Conservation (phyloP, 2,329 filamentous ascomycete species). For the Massarina eburnea region DNA sequence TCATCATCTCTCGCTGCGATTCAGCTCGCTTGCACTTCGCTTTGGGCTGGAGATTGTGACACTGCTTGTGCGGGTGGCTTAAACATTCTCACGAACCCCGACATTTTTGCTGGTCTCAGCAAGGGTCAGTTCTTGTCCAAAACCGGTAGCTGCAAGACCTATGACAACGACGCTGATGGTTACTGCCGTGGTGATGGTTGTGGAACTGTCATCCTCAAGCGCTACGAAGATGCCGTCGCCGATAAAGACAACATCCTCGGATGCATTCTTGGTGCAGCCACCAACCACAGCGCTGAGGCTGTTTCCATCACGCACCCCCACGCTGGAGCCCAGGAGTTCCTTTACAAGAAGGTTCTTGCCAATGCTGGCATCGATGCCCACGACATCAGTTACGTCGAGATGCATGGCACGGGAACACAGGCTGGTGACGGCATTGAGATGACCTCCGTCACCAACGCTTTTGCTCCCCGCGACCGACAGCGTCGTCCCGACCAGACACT, state of each 20-base stretch:
- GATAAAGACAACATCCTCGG: constrained; percentile 75
- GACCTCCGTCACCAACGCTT: constrained; percentile 69
- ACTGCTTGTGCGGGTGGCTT: constrained; percentile 78
- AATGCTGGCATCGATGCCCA: constrained; percentile 73
- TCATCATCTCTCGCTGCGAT: constrained; percentile 74
- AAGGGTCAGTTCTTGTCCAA: constrained; percentile 78
- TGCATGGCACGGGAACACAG: constrained; percentile 88
- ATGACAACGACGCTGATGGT: constrained; percentile 77
- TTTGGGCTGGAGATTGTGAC: constrained; percentile 76
- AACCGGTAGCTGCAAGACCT: constrained; percentile 76
- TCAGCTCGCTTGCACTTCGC: constrained; percentile 69
- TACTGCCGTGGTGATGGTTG: constrained; percentile 81
- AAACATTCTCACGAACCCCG: constrained; percentile 77
- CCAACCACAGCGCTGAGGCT: constrained; percentile 80
- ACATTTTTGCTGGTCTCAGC: constrained; percentile 75
- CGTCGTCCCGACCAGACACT: constrained; percentile 53
- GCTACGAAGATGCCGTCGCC: constrained; percentile 73
- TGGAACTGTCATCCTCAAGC: constrained; percentile 74
- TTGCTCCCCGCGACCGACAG: constrained; percentile 57
- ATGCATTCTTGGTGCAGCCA: constrained; percentile 72
- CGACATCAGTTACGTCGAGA: constrained; percentile 81
- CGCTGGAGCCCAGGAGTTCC: constrained; percentile 70
- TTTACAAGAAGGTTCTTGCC: constrained; percentile 71
- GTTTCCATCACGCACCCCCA: constrained; percentile 85
- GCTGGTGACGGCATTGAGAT: constrained; percentile 83